phyloP scores from a whole-genome alignment of 2,329 filamentous ascomycete genomes.

The Pseudogymnoascus sp. region DNA sequence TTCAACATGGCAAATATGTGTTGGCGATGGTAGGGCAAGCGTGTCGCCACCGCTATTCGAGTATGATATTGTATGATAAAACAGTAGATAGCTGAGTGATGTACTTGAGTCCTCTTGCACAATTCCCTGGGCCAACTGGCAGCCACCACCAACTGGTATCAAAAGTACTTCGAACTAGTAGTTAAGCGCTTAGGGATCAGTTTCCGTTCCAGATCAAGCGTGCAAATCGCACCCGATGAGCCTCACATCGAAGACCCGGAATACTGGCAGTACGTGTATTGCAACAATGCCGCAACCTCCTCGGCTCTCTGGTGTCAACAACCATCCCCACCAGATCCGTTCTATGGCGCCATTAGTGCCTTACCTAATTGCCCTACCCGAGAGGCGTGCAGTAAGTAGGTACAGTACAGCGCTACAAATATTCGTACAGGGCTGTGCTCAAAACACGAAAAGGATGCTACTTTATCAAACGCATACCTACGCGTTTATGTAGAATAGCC shows the following conservation, averaged over 20 bases:
- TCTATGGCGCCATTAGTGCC: neutral
- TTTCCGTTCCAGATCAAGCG: constrained; percentile 13
- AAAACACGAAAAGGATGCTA: no score
- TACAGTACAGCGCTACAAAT: no score
- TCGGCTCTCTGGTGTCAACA: no score
- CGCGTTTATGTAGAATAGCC: no score
- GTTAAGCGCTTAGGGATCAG: constrained; percentile 10
- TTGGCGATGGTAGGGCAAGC: constrained; percentile 79
- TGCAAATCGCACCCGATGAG: constrained; percentile 12
- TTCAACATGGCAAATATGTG: constrained; percentile 73
- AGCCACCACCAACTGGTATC: constrained; percentile 22
- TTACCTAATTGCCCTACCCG: neutral
- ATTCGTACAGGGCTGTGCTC: no score
- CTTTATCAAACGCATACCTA: no score
- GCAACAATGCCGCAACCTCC: neutral
- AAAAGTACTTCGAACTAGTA: constrained; percentile 21
- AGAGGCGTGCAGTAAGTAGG: neutral
- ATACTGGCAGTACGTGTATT: neutral
- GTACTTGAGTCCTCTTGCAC: constrained; percentile 27
- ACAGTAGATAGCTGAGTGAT: neutral
- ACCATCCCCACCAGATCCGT: neutral
- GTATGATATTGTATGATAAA: constrained; percentile 39
- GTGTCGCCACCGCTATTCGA: constrained; percentile 60
- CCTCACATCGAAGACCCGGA: constrained; percentile 26
- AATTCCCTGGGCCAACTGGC: constrained; percentile 29